Base-by-base conservation (phyloP, 805 yeast genomes). In the Kluyveromyces starmeri region DNA sequence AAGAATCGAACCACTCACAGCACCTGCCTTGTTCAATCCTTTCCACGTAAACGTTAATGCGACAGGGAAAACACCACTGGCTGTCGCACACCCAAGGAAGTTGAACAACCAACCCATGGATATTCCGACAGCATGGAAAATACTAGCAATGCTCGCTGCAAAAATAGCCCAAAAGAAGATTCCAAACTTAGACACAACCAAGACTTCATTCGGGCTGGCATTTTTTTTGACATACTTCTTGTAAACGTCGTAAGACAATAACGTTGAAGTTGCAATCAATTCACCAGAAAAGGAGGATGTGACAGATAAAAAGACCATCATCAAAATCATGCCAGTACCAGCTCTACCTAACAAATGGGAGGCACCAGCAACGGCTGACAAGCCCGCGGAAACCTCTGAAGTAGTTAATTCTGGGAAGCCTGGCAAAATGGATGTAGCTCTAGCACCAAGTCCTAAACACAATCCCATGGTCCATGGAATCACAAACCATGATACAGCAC, bases 181-280 rank as follows among this genome's bases (percentile, higher is more conserved):
- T 10, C 64, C 51, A 13, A 57, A 41, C 40, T 69, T 71, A 1
- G 73, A 64, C 3, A 61, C 65, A 17, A 51, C 46, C 23, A 68
- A 60, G 43, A 69, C 59, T 33, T 62, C 58, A 16, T 51, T 49
- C 32, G 68, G 66, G n/a, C 59, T 45, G 7, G 74, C 74, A 4
- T 51, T 40, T 31, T 63, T 63, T 29, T 62, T 62, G 37, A 66
- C 45, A 46, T 68, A 69, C 32, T 62, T 57, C 45, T 65, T 60
- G 52, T 61, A 69, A 37, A 67, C 58, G 47, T 69, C 75, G 43
- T 64, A 69, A 2, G 73, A 65, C 26, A 68, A 40, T 43, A 64
- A 51, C 3, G 69, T 58, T 0, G 67, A 59, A 4, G 64, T 48
- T 5, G 68, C 67, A 44, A 64, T 62, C 32, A 64, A 42, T 38